Base-by-base conservation (phyloP, 73 alveolate genomes). In the Tetrahymena malaccensis region DNA sequence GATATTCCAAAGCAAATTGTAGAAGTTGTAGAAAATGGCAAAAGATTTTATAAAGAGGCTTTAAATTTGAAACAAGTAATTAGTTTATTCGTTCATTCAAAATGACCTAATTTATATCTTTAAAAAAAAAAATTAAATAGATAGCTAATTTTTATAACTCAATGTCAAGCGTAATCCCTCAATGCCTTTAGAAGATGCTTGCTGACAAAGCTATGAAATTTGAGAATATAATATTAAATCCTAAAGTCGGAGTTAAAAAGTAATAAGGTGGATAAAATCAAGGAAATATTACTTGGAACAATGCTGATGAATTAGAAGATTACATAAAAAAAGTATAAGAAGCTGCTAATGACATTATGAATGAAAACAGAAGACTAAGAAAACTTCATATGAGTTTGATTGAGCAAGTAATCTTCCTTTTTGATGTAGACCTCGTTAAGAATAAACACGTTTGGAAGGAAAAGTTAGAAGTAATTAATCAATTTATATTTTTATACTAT, bases 61-160 rank as follows among this genome's bases (percentile, higher is more conserved):
- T 98, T 98, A 89, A 98, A 99, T 93, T 96, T 99, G 94, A 99
- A 98, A 94, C 98, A 98, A 96, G 98, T 98, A 22, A 70, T 19
- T 70, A 3, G 5, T 70, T 27, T 6, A 40, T 40, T 40, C 3
- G 9, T 4, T 8, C 44, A 40, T 12, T 70, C n/a, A n/a, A n/a
- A n/a, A n/a, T n/a, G n/a, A n/a, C n/a, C n/a, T n/a, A n/a, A n/a
- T n/a, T n/a, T n/a, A n/a, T n/a, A n/a, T n/a, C n/a, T n/a, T n/a
- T n/a, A n/a, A n/a, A n/a, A n/a, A n/a, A n/a, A n/a, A n/a, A n/a
- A 22, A 70, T 70, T 19, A 25, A 70, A 8, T 95, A 93, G 34
- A 85, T 95, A 31, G 99, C 99, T 85, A 99, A 99, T 97, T 99
- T 99, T 98, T 99, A 98, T 96, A 99, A 99, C 97, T 95, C 98